These are phyloP conservation scores for Tuctoria greenei DNA, from an alignment of 176 grass and related monocot species.

Conservation along the genomic window DNA sequence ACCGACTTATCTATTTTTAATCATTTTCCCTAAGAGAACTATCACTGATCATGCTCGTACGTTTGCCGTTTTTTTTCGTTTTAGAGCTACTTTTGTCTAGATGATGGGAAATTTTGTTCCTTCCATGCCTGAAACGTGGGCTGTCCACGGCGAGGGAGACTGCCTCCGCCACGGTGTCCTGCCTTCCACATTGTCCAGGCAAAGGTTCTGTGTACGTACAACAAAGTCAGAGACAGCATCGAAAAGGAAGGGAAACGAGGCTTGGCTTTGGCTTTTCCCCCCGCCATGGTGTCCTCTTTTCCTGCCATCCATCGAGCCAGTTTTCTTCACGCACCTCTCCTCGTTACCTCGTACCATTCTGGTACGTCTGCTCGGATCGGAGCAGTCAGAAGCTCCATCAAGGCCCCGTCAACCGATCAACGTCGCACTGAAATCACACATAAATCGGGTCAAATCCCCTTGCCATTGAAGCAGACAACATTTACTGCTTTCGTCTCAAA, in stretches of 20 bases:
- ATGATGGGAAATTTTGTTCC: not conserved
- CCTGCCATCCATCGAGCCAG: not conserved
- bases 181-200: not conserved
- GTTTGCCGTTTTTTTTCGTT: not conserved
- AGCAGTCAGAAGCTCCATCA: not conserved
- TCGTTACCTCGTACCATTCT: not conserved
- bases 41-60: not conserved
- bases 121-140: not conserved
- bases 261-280: not conserved
- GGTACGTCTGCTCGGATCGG: too few species aligned
- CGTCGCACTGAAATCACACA: not conserved
- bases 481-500: not conserved
- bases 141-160: not conserved
- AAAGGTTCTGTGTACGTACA: not conserved
- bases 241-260: not conserved
- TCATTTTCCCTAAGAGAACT: not conserved
- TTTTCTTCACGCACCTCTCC: not conserved
- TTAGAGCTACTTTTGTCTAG: not conserved
- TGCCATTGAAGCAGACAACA: not conserved
- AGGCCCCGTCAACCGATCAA: not conserved
- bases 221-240: not conserved
- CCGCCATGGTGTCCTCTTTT: slow-evolving; percentile 1
- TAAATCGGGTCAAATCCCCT: not conserved
- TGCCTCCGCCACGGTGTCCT: not conserved
- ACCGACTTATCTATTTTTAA: not conserved